A percentile compares a stretch with the other conserved stretches of the same genome.
These are phyloP conservation scores for Gnetum montanum DNA, from an alignment of 75 land plant genomes.

Conservation along the genomic window DNA sequence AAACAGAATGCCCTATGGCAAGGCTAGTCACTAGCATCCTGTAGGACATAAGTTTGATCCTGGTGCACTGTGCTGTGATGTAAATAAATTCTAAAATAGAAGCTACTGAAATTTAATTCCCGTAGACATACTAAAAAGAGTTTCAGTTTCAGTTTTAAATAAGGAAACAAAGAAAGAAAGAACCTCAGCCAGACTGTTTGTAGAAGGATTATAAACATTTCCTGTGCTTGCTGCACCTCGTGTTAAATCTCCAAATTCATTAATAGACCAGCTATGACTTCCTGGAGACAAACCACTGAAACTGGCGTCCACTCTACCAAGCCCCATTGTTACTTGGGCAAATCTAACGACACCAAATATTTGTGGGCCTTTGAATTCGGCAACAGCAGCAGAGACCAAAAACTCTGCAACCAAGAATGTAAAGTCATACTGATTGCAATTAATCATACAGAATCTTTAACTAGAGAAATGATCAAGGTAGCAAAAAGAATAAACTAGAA, in stretches of 20 bases:
- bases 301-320: conserved; percentile 79
- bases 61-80: too few relatives aligned
- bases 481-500: too few relatives aligned
- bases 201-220: conserved; percentile 37
- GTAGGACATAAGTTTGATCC: too few relatives aligned
- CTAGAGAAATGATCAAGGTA: background rate
- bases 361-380: conserved; percentile 90
- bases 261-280: conserved; percentile 84
- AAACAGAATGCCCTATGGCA: too few relatives aligned
- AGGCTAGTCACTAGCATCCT: too few relatives aligned
- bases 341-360: conserved; percentile 88
- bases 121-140: too few relatives aligned
- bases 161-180: background rate
- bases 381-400: conserved; percentile 83
- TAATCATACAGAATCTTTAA: background rate
- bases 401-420: conserved; percentile 42
- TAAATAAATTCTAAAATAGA: too few relatives aligned
- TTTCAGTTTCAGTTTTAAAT: too few relatives aligned
- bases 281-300: conserved; percentile 90
- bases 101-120: too few relatives aligned
- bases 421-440: background rate
- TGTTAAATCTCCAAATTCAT: conserved; percentile 90
- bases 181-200: conserved; percentile 25
- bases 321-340: conserved; percentile 88
- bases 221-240: conserved; percentile 93